Evolutionary conservation across 192 early-diverging fungal species (phyloP), one percentile per base, ranked within the genome.

Genomic region (Glomus cerebriforme): DNA sequence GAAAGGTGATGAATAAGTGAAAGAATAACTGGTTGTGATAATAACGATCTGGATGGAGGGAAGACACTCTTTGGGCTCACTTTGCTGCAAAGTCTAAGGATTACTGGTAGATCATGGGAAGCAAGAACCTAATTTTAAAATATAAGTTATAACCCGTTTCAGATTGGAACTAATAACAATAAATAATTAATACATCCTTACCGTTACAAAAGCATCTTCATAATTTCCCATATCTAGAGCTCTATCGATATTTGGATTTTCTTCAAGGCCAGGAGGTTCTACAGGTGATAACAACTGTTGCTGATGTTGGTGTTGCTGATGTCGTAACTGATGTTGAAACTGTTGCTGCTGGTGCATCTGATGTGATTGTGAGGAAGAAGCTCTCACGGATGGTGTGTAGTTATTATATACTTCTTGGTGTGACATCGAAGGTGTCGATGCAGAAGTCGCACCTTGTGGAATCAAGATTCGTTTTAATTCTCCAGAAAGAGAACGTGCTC

Each of bases 21-120:
- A 39, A 87, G 59, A 15, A 87, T 64, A 7, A 87, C 86, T 24
- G 84, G 84, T 69, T 87, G 86, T 34, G 82, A 83, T 15, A 87
- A 32, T 22, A 62, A 70, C 1, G 80, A 37, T 29, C 79, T 81
- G 0, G 79, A 37, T 37, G 81, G 76, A 26, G 54, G 72, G 63
- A 87, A 85, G 8, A 87, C 82, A 9, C 69, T 69, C 29, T 79
- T 67, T 2, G 84, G 86, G 2, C 77, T 82, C 0, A 85, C 75
- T 59, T 83, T 87, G 60, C 58, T 81, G 39, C 84, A 85, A 32
- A 85, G 72, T 13, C 83, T 81, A 3, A 81, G 72, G 1, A 87
- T 82, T 15, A 72, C 12, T 43, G 54, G 73, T 13, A 80, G 35
- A 10, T 87, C 86, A 62, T 81, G 82, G 12, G 82, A 80, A 24